A percentile compares a stretch with the other conserved stretches of the same genome.
phyloP scores from a whole-genome alignment of 371 early-diverging fungal species.

The Rhizomucor pusillus region DNA sequence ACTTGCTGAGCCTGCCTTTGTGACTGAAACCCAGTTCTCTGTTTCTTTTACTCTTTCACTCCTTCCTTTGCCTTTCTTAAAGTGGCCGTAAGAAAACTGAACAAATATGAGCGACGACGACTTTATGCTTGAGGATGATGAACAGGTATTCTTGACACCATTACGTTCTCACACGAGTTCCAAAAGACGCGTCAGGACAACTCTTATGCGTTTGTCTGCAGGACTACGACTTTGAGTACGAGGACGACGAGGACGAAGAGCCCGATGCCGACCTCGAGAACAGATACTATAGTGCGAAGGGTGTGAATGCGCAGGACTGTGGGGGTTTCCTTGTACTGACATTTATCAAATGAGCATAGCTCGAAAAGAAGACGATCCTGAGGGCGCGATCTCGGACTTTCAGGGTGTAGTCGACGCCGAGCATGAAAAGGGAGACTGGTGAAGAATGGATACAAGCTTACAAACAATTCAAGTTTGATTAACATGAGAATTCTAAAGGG shows the following conservation, averaged over 20 bases:
- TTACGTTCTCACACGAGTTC: no score
- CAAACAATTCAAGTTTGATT: neutral
- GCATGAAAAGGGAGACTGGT: constrained; percentile 84
- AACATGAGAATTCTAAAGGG: constrained; percentile 54
- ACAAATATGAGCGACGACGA: constrained; percentile 62
- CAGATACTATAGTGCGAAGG: constrained; percentile 95
- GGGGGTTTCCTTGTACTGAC: no score
- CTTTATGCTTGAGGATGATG: constrained; percentile 78
- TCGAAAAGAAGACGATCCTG: constrained; percentile 80
- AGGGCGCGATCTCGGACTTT: constrained; percentile 78
- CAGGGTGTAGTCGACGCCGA: constrained; percentile 81
- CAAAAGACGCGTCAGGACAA: neutral
- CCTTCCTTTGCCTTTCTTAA: no score
- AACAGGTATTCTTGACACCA: constrained; percentile 22
- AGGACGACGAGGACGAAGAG: constrained; percentile 83
- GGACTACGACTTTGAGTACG: constrained; percentile 92
- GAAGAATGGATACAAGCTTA: constrained; percentile 7
- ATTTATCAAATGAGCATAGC: constrained; percentile 27
- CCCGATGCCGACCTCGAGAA: constrained; percentile 90
- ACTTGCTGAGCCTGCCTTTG: no score
- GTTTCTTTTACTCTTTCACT: neutral
- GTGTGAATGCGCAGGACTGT: no score
- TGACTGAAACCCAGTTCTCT: neutral
- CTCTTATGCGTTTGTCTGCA: constrained; percentile 3
- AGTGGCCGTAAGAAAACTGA: no score